phyloP scores from a whole-genome alignment of 139 green algal species.

The Coelastrella sp. region DNA sequence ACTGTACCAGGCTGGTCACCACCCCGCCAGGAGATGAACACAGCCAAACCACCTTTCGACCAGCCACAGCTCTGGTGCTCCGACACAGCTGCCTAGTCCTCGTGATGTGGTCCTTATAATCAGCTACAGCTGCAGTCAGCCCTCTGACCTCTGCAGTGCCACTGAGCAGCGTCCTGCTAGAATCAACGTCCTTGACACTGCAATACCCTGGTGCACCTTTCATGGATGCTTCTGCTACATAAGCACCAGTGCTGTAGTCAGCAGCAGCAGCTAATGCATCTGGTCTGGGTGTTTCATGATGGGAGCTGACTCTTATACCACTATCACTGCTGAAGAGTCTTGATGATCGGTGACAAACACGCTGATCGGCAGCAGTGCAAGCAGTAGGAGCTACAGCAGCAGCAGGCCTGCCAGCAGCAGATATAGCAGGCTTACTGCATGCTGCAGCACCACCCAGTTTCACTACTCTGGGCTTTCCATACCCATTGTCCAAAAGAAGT shows the following conservation, averaged over 20 bases:
- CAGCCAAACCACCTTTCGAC: not conserved
- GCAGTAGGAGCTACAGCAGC: not conserved
- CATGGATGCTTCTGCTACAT: too few species aligned
- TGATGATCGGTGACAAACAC: too few species aligned
- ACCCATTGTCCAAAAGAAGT: not conserved
- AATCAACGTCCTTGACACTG: too few species aligned
- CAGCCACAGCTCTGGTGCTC: not conserved
- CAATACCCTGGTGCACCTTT: too few species aligned
- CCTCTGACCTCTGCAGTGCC: not conserved
- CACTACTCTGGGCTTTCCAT: constrained; percentile 8
- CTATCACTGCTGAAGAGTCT: too few species aligned
- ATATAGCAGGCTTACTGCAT: not conserved
- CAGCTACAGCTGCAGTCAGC: not conserved
- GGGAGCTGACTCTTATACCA: too few species aligned
- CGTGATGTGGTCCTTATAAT: not conserved
- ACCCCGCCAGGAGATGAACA: not conserved
- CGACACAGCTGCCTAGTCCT: not conserved
- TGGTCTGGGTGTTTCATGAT: not conserved
- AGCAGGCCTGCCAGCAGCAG: not conserved
- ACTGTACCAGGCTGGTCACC: not conserved
- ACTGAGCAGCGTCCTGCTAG: too few species aligned
- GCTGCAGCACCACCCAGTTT: not conserved
- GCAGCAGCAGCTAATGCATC: too few species aligned
- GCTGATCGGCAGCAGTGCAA: not conserved
- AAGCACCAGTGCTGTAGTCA: too few species aligned